Conservation (phyloP, 2,329 filamentous ascomycete genomes). For the Dendryphion nanum region DNA sequence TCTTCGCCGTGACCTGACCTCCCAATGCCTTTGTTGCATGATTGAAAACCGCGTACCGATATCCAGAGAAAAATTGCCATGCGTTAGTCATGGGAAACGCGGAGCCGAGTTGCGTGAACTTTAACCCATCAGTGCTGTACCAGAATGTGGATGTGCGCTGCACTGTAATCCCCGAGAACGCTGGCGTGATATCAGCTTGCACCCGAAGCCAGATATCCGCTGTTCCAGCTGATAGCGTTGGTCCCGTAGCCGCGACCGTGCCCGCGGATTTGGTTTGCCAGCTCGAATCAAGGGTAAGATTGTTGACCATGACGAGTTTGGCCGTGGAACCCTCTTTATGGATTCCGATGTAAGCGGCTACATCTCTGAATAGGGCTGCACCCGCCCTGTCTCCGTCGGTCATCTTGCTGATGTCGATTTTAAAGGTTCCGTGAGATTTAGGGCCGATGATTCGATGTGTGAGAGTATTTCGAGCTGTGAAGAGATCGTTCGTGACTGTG, state of each 20-base stretch:
- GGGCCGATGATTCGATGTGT: constrained; percentile 44
- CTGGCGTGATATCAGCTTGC: constrained; percentile 37
- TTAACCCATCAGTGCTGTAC: constrained; percentile 37
- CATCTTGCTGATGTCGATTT: constrained; percentile 51
- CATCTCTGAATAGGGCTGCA: constrained; percentile 54
- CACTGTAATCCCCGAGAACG: constrained; percentile 21
- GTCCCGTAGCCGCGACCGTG: constrained; percentile 24
- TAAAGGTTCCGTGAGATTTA: constrained; percentile 48
- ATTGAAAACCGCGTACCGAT: constrained; percentile 40
- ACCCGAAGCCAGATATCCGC: constrained; percentile 34
- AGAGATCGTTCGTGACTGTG: constrained; percentile 53
- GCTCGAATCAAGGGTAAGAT: constrained; percentile 38
- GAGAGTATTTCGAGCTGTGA: constrained; percentile 43
- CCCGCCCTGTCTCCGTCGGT: constrained; percentile 53
- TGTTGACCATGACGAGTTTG: constrained; percentile 37
- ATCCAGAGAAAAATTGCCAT: constrained; percentile 41
- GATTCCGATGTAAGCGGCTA: constrained; percentile 54
- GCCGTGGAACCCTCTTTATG: constrained; percentile 39
- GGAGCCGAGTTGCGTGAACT: constrained; percentile 29
- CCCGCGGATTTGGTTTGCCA: constrained; percentile 35
- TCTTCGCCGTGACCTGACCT: constrained; percentile 26
- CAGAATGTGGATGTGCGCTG: constrained; percentile 30
- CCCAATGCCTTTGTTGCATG: constrained; percentile 36
- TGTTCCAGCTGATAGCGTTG: constrained; percentile 12
- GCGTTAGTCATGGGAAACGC: constrained; percentile 34